phyloP scores from a whole-genome alignment of 441 rosid genomes.

The California macrophylla region DNA sequence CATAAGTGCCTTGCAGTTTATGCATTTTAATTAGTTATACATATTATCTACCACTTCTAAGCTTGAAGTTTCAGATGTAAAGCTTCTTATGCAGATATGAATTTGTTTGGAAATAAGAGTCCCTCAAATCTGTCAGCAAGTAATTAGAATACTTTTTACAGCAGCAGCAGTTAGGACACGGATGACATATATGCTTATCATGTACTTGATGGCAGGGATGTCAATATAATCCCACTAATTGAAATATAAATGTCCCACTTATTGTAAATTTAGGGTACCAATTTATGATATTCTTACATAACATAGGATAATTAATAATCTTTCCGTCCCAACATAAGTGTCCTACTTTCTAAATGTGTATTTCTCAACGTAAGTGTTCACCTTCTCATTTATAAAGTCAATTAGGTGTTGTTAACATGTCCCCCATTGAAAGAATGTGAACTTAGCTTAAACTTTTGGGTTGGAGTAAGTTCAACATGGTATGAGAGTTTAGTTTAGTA shows the following conservation, averaged over 20 bases:
- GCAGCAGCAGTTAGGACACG: background rate
- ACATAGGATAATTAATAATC: background rate
- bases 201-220: background rate
- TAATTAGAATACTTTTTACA: background rate
- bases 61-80: background rate
- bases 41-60: background rate
- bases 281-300: background rate
- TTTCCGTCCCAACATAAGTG: no score
- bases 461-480: no score
- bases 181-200: background rate
- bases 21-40: background rate
- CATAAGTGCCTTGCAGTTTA: background rate
- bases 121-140: background rate
- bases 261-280: background rate
- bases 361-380: no score
- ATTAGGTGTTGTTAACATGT: no score
- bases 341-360: no score
- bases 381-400: no score
- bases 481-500: no score
- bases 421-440: no score
- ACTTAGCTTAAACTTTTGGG: no score
- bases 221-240: background rate
- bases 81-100: background rate
- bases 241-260: background rate
- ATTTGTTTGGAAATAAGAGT: background rate